Conservation (phyloP, 352 stramenopile genomes). For the Globisporangium mamillatum region DNA sequence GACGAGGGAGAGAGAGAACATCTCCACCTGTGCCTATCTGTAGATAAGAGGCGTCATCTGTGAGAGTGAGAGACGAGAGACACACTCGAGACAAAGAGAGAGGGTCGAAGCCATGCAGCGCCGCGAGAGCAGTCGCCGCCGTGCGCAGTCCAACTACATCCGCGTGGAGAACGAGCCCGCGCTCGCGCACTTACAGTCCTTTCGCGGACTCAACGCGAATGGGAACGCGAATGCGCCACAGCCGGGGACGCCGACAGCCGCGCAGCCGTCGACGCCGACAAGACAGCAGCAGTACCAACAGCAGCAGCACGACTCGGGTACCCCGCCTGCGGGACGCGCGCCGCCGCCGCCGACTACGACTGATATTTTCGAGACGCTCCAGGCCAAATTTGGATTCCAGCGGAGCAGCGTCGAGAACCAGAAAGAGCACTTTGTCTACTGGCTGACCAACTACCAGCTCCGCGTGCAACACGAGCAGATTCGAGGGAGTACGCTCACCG, state of each 20-base stretch:
- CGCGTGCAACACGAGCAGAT: conserved; percentile 46
- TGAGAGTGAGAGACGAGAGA: background rate
- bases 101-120: conserved; percentile 13
- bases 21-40: background rate
- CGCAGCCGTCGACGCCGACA: background rate
- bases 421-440: conserved; percentile 84
- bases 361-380: conserved; percentile 75
- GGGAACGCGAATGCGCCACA: background rate
- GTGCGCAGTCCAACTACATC: conserved; percentile 76
- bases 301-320: conserved; percentile 3
- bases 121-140: conserved; percentile 19
- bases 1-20: no score
- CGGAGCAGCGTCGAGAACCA: conserved; percentile 70
- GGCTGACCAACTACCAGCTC: conserved; percentile 84
- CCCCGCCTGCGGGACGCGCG: conserved; percentile 9
- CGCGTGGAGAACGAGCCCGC: conserved; percentile 56
- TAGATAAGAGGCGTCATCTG: background rate
- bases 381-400: conserved; percentile 84
- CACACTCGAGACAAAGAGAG: no score
- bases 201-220: conserved; percentile 25
- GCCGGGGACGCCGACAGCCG: background rate
- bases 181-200: conserved; percentile 64
- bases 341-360: conserved; percentile 19
- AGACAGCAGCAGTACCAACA: conserved; percentile 8
- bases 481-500: conserved; percentile 26